A percentile compares a stretch with the other conserved stretches of the same genome.
These are phyloP conservation scores for Conticribra weissflogii DNA, from an alignment of 108 stramenopile species.

Conservation along the genomic window DNA sequence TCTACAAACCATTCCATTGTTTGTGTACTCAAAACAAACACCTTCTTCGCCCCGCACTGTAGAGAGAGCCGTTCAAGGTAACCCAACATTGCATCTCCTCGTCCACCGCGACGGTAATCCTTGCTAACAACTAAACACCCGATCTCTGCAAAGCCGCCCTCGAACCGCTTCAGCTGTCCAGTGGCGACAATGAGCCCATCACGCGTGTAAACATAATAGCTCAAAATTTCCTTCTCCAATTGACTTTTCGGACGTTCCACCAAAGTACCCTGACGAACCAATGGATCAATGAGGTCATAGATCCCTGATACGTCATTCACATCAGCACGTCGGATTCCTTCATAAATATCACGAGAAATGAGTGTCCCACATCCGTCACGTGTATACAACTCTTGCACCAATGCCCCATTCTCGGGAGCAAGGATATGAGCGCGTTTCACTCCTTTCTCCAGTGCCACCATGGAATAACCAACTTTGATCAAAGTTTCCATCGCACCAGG, in stretches of 20 bases:
- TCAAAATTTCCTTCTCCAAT: conserved; percentile 81
- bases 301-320: conserved; percentile 88
- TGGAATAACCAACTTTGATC: conserved; percentile 79
- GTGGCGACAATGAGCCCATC: conserved; percentile 88
- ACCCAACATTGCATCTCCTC: conserved; percentile 95
- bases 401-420: conserved; percentile 76
- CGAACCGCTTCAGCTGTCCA: conserved; percentile 84
- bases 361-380: conserved; percentile 93
- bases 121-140: conserved; percentile 92
- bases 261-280: conserved; percentile 85
- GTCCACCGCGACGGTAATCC: conserved; percentile 83
- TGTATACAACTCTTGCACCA: conserved; percentile 96
- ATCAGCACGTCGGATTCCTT: conserved; percentile 89
- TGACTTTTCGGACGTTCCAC: conserved; percentile 76
- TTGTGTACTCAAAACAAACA: conserved; percentile 94
- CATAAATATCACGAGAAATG: conserved; percentile 93
- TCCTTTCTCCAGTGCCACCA: conserved; percentile 81
- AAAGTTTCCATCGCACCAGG: conserved; percentile 58
- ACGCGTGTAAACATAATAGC: conserved; percentile 92
- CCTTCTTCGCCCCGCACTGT: conserved; percentile 59
- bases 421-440: conserved; percentile 92
- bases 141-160: conserved; percentile 90
- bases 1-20: conserved; percentile 98
- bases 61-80: conserved; percentile 93
- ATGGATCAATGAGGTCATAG: conserved; percentile 84